Base-by-base conservation (phyloP, 768 basidiomycete species). In the Pholiota microspora region DNA sequence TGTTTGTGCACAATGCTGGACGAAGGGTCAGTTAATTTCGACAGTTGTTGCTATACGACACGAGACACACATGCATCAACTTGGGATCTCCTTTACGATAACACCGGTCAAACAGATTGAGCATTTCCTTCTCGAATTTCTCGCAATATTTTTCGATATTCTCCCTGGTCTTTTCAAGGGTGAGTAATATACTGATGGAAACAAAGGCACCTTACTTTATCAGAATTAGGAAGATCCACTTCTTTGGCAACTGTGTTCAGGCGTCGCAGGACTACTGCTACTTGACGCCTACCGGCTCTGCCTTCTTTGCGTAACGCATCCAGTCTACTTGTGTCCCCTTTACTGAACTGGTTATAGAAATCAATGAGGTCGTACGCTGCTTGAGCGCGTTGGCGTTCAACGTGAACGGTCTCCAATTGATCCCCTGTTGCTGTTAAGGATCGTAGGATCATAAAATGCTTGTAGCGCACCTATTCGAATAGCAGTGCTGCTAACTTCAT, bases 91-190 rank as follows among this genome's bases (percentile, higher is more conserved):
- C 94, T 66, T 93, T 92, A 49, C 95, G 84, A 71, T 98, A 99
- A 64, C 92, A 95, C 61, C 89, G 77, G 68, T 99, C 97, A 67
- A 99, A 99, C 36, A 98, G 76, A 65, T 90, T 86, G 50, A 99
- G 82, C 85, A 98, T 96, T 66, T 98, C 96, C 73, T 96, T 98
- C 71, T 99, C 97, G 60, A 98, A 98, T 69, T 89, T 92, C 73
- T 99, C 97, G 73, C 97, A 97, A 63, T 98, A 98, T 67, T 89
- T 90, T 64, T 98, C 96, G 56, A 99, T 94, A 54, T 79, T 87
- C 67, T 97, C 94, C 57, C 91, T 78, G 2, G 94, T 94, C 88
- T 95, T 52, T 18, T 44, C 9, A 59, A n/a, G n/a, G n/a, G n/a
- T n/a, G n/a, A n/a, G n/a, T n/a, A n/a, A n/a, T n/a, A n/a, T n/a